A percentile compares a stretch with the other conserved stretches of the same genome.
Conservation (phyloP, 192 early-diverging fungal species). For the Lobosporangium transversale region DNA sequence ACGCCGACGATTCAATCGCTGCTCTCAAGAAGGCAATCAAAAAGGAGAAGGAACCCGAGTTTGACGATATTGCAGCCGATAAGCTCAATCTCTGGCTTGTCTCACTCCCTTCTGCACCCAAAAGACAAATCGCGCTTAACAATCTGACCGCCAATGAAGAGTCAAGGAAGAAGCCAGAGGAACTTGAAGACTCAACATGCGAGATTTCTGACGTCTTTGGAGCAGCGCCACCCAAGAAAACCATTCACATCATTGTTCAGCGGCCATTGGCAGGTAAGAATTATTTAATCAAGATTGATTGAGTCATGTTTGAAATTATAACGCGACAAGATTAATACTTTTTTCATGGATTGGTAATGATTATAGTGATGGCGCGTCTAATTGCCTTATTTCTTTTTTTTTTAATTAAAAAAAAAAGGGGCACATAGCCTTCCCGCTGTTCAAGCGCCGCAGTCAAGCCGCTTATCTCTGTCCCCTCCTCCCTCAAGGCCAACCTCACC, state of each 20-base stretch:
- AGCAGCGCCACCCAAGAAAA: slow-evolving; percentile 5
- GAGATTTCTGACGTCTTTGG: too few relatives aligned
- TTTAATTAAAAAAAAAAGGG: background rate
- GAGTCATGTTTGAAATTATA: background rate
- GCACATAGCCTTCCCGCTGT: background rate
- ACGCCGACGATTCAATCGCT: too few relatives aligned
- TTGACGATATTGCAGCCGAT: background rate
- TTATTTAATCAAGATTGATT: background rate
- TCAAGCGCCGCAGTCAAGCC: background rate
- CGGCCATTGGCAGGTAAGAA: slow-evolving; percentile 11
- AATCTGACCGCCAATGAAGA: background rate
- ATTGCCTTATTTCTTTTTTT: background rate
- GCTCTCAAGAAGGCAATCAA: too few relatives aligned
- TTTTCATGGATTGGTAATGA: background rate
- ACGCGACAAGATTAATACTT: background rate
- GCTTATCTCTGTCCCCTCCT: slow-evolving; percentile 1
- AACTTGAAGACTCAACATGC: too few relatives aligned
- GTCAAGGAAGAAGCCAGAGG: background rate
- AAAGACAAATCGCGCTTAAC: too few relatives aligned
- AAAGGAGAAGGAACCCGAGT: background rate
- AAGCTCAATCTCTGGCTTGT: background rate
- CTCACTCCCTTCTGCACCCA: background rate
- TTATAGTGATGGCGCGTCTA: background rate
- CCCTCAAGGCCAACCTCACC: background rate
- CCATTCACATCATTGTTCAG: slow-evolving; percentile 12